Base-by-base conservation (phyloP, 495 filamentous ascomycete species). In the Podospora didyma region DNA sequence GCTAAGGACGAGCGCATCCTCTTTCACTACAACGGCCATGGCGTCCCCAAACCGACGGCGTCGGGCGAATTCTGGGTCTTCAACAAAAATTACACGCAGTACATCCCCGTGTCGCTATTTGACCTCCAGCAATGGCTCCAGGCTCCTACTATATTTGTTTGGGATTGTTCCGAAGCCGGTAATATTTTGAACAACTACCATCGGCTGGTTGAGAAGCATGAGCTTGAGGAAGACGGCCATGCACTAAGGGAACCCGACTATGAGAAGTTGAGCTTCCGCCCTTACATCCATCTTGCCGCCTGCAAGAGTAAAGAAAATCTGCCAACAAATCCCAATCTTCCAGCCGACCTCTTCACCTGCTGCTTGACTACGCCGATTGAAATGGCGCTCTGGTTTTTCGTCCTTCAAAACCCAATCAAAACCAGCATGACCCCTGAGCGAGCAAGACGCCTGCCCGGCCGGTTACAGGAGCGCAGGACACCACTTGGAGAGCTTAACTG, bases 1-100 rank as follows among this genome's bases (percentile, higher is more conserved):
- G 93, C 95, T 26, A 96, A 96, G 70, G 92, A 97, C 50, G 94
- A 99, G 71, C 79, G 94, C 28, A 89, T 97, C 4, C 78, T 99
- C 4, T 91, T 97, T 63, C 94, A 99, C 69, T 99, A 97, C 77
- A 99, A 99, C 62, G 94, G 94, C 23, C 94, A 99, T 69, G 94
- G 94, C 21, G 94, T 99, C n/a, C 94, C 94, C 5, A 88, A 96
- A 62, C 94, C 94, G 26, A 99, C 94, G 3, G 83, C 88, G 3
- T 97, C 93, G 3, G 94, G 94, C 10, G 94, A 99, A 70, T 96
- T 99, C 12, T 99, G 94, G 94, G 95, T 97, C 2, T 98, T 99
- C 73, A 99, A 99, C 73, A 92, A 90, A 58, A 96, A 89, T 62
- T 99, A 96, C 67, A 99, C 94, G 0, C 94, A 99, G 70, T 99